phyloP scores from a whole-genome alignment of 768 basidiomycete species.

The Rhizopogon vinicolor region DNA sequence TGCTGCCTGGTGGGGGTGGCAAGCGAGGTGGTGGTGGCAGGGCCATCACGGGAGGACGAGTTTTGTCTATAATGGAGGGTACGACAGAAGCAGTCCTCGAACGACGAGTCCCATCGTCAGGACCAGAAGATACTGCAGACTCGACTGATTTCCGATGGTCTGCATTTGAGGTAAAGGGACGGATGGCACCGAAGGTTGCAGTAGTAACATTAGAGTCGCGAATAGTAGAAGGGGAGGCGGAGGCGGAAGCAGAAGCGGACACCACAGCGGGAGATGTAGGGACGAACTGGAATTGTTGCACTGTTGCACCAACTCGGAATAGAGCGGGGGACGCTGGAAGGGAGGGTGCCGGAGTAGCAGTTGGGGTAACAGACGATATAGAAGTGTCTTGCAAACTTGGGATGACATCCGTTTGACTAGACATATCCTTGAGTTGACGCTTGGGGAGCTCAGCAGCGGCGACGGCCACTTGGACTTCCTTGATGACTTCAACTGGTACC shows the following conservation, averaged over 20 bases:
- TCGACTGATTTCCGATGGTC: slow-evolving; percentile 73
- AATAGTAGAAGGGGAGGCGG: slow-evolving; percentile 30
- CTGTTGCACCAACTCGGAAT: slow-evolving; percentile 49
- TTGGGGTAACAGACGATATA: slow-evolving; percentile 26
- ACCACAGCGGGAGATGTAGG: slow-evolving; percentile 35
- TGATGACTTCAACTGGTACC: slow-evolving; percentile 33
- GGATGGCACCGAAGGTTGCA: slow-evolving; percentile 32
- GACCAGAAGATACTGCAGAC: slow-evolving; percentile 52
- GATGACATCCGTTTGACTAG: slow-evolving; percentile 68
- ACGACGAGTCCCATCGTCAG: slow-evolving; percentile 44
- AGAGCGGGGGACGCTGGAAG: slow-evolving; percentile 34
- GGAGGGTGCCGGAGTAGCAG: slow-evolving; percentile 29
- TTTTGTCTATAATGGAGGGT: slow-evolving; percentile 61
- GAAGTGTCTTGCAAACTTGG: slow-evolving; percentile 24
- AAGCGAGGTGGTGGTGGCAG: slow-evolving; percentile 75
- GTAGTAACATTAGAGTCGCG: slow-evolving; percentile 48
- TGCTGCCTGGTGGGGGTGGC: slow-evolving; percentile 65
- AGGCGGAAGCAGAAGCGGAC: slow-evolving; percentile 11
- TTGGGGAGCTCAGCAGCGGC: slow-evolving; percentile 38
- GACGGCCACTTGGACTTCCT: slow-evolving; percentile 19
- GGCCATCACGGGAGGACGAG: slow-evolving; percentile 80
- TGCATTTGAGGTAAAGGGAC: slow-evolving; percentile 47
- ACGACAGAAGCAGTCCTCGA: slow-evolving; percentile 62
- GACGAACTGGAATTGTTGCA: slow-evolving; percentile 65
- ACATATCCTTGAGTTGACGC: slow-evolving; percentile 68